Base-by-base conservation (phyloP, 768 basidiomycete genomes). In the Mrakia frigida region DNA sequence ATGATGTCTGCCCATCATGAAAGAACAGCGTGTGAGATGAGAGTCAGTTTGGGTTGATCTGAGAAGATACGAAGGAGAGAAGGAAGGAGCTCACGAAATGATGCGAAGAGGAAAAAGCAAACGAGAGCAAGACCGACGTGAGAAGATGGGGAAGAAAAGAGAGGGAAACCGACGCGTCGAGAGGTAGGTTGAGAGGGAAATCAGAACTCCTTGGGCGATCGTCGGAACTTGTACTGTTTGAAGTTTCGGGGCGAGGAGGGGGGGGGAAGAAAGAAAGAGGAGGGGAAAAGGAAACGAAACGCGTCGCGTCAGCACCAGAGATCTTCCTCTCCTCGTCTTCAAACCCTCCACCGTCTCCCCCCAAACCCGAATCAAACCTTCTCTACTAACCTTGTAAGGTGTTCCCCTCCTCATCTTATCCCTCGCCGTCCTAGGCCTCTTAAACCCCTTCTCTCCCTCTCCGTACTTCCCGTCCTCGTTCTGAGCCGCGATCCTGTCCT, bases 151-250 rank as follows among this genome's bases (percentile, higher is more conserved):
- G 56, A 0, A n/a, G 56, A 56, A 28, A 18, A 28, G 25, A 56
- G 31, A 50, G 1, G 9, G 41, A n/a, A 70, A n/a, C 41, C 39
- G 39, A 70, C 39, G 39, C 50, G 39, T 23, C 23, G 69, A 70
- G 46, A 21, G n/a, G n/a, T n/a, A n/a, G n/a, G n/a, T n/a, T 14
- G 35, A 68, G 25, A n/a, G 25, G 5, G 3, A 11, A 6, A 43
- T 50, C 52, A 77, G 33, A 77, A 77, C 65, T 77, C 77, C 59
- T 77, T 77, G 18, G 70, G 56, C 10, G 70, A 56, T 10, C 77
- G 50, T 25, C 73, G 50, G 77, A 77, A 77, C 73, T 77, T 77
- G 77, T 77, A 77, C 73, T 75, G 74, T n/a, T n/a, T 41, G 60
- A 14, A 11, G 11, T 13, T 21, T 21, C 33, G 46, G 25, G 3